A percentile compares a stretch with the other conserved stretches of the same genome.
phyloP scores from a whole-genome alignment of 2,329 filamentous ascomycete species.

The Elsinoe ampelina region DNA sequence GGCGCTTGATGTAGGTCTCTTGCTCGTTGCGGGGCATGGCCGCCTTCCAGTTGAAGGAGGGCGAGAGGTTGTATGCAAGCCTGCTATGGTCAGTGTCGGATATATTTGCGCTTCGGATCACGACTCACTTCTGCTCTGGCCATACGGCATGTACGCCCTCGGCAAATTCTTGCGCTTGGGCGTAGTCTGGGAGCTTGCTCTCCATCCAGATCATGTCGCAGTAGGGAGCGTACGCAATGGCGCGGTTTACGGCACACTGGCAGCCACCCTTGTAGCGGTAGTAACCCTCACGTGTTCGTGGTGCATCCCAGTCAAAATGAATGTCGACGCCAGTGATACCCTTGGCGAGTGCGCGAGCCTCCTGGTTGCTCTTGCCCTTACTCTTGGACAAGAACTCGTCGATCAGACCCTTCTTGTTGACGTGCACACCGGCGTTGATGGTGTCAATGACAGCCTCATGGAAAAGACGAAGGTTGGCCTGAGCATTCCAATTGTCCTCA shows the following conservation, averaged over 20 bases:
- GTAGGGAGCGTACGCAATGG: conserved; percentile 85
- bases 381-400: conserved; percentile 56
- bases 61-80: conserved; percentile 94
- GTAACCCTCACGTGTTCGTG: conserved; percentile 87
- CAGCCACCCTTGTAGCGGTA: conserved; percentile 89
- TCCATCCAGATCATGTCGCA: conserved; percentile 82
- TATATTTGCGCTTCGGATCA: background rate
- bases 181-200: conserved; percentile 86
- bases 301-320: conserved; percentile 91
- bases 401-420: conserved; percentile 61
- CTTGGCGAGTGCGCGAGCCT: conserved; percentile 72
- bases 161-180: conserved; percentile 87
- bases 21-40: conserved; percentile 88
- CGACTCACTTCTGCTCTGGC: conserved; percentile 84
- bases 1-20: conserved; percentile 91
- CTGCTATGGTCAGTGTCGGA: conserved; percentile 35
- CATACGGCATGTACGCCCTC: conserved; percentile 86
- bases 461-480: conserved; percentile 79
- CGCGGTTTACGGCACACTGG: conserved; percentile 82
- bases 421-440: conserved; percentile 59
- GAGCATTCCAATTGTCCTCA: conserved; percentile 75
- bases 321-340: conserved; percentile 69
- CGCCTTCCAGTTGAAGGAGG: conserved; percentile 99
- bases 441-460: conserved; percentile 78
- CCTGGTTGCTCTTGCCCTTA: conserved; percentile 77